Base-by-base conservation (phyloP, 2,329 filamentous ascomycete species). In the Ceratocystis destructans region DNA sequence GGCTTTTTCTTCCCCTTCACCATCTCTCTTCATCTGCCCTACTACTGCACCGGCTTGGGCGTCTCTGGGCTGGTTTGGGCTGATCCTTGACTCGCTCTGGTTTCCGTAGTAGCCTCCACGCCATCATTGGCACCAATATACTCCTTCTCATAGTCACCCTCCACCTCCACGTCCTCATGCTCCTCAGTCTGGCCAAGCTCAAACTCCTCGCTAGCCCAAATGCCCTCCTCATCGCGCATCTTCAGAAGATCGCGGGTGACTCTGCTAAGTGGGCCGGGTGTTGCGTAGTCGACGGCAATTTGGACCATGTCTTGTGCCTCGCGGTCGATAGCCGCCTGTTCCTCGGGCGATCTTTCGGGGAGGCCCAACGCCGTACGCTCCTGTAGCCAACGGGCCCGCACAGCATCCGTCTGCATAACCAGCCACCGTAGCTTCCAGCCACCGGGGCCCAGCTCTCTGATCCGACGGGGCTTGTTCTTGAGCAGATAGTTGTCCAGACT, bases 351-450 rank as follows among this genome's bases (percentile, higher is more conserved):
- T 69, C 71, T 74, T 17, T 76, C 75, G 63, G 74, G 71, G 67
- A 96, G 73, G 0, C 90, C 89, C 62, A 94, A 74, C 22, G 77
- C 77, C 67, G 79, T 77, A 68, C 90, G 80, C 78, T 96, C 81
- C 62, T 77, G 74, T 53, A 82, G 81, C 73, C 91, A 89, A 70
- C 83, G 79, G 70, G 82, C 81, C 74, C 86, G 84, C 63, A 95
- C 82, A 22, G 77, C 77, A 1, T 73, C 72, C 3, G 86, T 91
- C 78, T 93, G 89, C 87, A 96, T 90, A 69, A 99, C 79, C 69
- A 89, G 83, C 89, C 91, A 96, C 70, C 94, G 81, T 72, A 99
- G 78, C 71, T 87, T 84, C 94, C 94, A 99, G 5, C 94, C 94
- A 70, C 87, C 87, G 64, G 93, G 85, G 4, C 94, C 94, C 67